These are phyloP conservation scores for Agaricus bisporus DNA, from an alignment of 768 basidiomycete genomes.

Conservation along the genomic window DNA sequence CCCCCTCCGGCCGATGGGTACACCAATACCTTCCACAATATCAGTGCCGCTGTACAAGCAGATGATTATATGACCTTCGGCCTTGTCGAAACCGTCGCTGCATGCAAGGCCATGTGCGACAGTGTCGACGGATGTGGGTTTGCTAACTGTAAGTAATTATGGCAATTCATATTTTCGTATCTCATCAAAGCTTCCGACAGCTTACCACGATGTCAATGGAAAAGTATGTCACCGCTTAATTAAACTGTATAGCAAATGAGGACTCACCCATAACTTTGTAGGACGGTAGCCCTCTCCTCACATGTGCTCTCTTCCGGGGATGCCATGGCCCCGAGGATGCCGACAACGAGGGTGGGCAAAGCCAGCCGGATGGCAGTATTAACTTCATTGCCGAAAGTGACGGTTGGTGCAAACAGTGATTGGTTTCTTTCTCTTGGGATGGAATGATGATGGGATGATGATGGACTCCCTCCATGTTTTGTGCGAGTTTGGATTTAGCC, in stretches of 20 bases:
- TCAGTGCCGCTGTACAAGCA: slow-evolving; percentile 25
- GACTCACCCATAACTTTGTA: slow-evolving; percentile 5
- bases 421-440: neutral
- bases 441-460: neutral
- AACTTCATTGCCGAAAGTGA: slow-evolving; percentile 26
- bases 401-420: slow-evolving; percentile 24
- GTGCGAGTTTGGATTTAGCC: too few relatives aligned
- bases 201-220: slow-evolving; percentile 30
- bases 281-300: slow-evolving; percentile 29
- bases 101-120: slow-evolving; percentile 28
- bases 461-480: neutral
- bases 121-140: slow-evolving; percentile 24
- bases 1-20: slow-evolving; percentile 19
- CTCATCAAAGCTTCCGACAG: slow-evolving; percentile 12
- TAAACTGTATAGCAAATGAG: neutral
- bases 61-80: slow-evolving; percentile 30
- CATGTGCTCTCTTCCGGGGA: slow-evolving; percentile 26
- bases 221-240: slow-evolving; percentile 20
- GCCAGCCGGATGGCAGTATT: slow-evolving; percentile 26
- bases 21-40: slow-evolving; percentile 20
- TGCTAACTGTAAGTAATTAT: slow-evolving; percentile 22
- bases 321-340: slow-evolving; percentile 23
- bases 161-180: neutral
- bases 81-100: slow-evolving; percentile 25
- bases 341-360: slow-evolving; percentile 28